Evolutionary conservation across 805 yeast species (phyloP).

Genomic region (Spathaspora arborariae): DNA sequence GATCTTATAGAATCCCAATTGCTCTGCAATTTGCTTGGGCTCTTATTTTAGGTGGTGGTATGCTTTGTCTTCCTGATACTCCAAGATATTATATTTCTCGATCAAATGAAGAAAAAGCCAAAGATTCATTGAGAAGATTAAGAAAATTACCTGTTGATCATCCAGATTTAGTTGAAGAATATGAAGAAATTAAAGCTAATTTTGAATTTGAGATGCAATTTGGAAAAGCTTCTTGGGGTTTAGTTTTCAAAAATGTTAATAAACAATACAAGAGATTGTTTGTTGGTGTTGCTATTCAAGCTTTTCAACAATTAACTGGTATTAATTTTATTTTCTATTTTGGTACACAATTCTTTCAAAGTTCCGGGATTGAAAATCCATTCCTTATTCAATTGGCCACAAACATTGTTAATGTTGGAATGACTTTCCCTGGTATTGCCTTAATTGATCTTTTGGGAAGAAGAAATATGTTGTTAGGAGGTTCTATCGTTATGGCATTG

Average conservation of each 20-base stretch:
- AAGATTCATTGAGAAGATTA: constrained; percentile 27
- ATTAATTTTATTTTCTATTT: constrained; percentile 87
- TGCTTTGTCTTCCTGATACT: constrained; percentile 33
- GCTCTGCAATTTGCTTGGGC: constrained; percentile 39
- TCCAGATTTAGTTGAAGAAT: constrained; percentile 62
- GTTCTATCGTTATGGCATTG: constrained; percentile 59
- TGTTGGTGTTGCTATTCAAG: constrained; percentile 70
- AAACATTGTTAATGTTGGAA: constrained; percentile 36
- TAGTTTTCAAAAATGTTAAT: constrained; percentile 59
- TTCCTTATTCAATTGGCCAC: constrained; percentile 42
- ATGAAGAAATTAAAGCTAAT: constrained; percentile 71
- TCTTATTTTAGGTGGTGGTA: constrained; percentile 28
- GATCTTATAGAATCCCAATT: constrained; percentile 41
- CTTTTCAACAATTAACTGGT: constrained; percentile 87
- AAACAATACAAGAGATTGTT: constrained; percentile 44
- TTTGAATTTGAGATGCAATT: constrained; percentile 64
- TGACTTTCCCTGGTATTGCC: constrained; percentile 35
- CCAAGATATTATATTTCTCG: constrained; percentile 35
- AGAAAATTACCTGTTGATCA: constrained; percentile 55
- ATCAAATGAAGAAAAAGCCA: constrained; percentile 23
- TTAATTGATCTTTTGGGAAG: constrained; percentile 51
- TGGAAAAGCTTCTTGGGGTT: constrained; percentile 47
- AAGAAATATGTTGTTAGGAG: constrained; percentile 55
- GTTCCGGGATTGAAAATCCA: constrained; percentile 53
- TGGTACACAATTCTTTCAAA: constrained; percentile 76